Conservation (phyloP, 495 filamentous ascomycete species). For the Hypoxylon perforatum region DNA sequence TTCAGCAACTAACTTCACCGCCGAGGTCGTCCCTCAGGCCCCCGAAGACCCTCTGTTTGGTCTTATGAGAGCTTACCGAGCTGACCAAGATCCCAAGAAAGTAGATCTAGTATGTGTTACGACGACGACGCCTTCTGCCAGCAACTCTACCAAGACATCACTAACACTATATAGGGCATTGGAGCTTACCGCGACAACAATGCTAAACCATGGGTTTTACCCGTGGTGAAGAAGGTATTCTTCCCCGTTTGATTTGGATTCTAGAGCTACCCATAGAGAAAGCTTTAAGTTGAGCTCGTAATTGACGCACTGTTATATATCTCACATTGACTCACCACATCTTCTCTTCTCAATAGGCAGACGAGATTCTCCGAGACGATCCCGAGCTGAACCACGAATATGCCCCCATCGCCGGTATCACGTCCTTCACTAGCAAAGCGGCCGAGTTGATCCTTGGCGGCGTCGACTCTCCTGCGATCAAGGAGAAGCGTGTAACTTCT, state of each 20-base stretch:
- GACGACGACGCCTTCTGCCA: background rate
- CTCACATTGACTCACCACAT: slow-evolving; percentile 35
- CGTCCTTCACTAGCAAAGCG: slow-evolving; percentile 84
- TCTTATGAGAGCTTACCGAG: slow-evolving; percentile 86
- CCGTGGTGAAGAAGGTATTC: slow-evolving; percentile 94
- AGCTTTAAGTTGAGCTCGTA: slow-evolving; percentile 37
- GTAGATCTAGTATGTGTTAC: slow-evolving; percentile 74
- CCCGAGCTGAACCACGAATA: slow-evolving; percentile 97
- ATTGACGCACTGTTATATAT: slow-evolving; percentile 44
- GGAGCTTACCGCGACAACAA: slow-evolving; percentile 96
- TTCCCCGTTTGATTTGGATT: slow-evolving; percentile 13
- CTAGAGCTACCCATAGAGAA: slow-evolving; percentile 1
- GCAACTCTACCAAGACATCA: slow-evolving; percentile 1
- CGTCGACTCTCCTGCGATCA: slow-evolving; percentile 78
- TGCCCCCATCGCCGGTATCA: slow-evolving; percentile 91
- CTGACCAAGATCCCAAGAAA: slow-evolving; percentile 86
- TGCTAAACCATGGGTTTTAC: slow-evolving; percentile 97
- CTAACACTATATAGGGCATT: slow-evolving; percentile 69
- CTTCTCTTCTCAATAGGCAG: slow-evolving; percentile 69
- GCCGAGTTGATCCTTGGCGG: slow-evolving; percentile 87
- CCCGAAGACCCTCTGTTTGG: slow-evolving; percentile 97
- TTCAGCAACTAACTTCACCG: slow-evolving; percentile 75
- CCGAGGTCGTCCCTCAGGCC: slow-evolving; percentile 85
- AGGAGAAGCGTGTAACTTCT: slow-evolving; percentile 81
- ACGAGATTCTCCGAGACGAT: slow-evolving; percentile 85